Evolutionary conservation across 495 filamentous ascomycete genomes (phyloP), one percentile per base, ranked within the genome.

Genomic region (Annulohypoxylon bovei): DNA sequence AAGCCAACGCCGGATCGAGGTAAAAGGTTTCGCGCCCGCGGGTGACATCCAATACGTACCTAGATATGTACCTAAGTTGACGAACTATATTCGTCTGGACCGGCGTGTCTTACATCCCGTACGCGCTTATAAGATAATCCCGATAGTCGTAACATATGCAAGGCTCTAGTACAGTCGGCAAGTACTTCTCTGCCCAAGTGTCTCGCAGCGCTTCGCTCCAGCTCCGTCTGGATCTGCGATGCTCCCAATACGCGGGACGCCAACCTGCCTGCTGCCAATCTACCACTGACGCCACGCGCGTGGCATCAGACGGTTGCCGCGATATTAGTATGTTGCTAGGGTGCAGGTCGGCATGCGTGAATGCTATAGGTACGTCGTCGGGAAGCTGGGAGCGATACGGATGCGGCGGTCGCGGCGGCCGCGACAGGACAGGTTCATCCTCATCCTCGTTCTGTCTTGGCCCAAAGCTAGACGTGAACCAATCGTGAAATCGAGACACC

Each of bases 181-280:
- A 40, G n/a, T 40, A 40, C 5, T 40, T n/a, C 4, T 40, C 14
- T 4, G 37, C 11, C 37, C 37, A 40, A 16, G 12, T 40, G 3
- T 40, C 37, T 12, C 37, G 12, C 14, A 40, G 37, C 14, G 37
- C 14, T n/a, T 40, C 14, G 37, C 37, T 40, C 37, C 52, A 71
- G 22, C 16, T 70, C 35, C 32, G 33, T 37, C 18, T 30, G 47
- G 82, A 81, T 62, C 85, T 86, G 52, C 79, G 76, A 46, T 71
- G 72, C 65, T 84, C 82, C 82, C 82, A 86, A 65, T 81, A 80
- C 6, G 47, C 77, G 39, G 82, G 82, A 55, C 80, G 77, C 81
- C 82, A 85, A 11, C 82, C 82, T 8, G 82, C 80, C 64, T 85
- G 82, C 52, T 83, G 80, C 83, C 82, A 85, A 59, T 86, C 84